Evolutionary conservation across 768 basidiomycete genomes (phyloP).

Genomic region (Lactarius evosmus): DNA sequence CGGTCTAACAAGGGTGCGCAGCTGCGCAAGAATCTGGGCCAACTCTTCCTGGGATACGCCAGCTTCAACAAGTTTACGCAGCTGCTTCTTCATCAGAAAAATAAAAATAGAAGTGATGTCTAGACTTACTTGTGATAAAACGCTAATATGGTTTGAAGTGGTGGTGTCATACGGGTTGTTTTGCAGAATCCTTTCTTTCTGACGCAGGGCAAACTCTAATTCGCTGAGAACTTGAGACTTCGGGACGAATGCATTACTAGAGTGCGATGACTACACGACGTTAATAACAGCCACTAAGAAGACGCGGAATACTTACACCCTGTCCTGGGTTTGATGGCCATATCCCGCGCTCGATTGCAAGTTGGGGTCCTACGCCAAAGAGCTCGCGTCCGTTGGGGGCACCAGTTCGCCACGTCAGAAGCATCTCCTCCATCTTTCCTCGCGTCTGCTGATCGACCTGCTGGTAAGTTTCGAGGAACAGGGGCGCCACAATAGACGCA

Average conservation of each 20-base stretch:
- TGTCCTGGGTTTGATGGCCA: conserved; percentile 53
- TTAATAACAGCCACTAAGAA: background rate
- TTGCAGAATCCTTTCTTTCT: conserved; percentile 73
- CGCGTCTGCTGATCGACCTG: conserved; percentile 81
- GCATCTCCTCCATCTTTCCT: conserved; percentile 97
- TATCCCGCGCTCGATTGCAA: conserved; percentile 78
- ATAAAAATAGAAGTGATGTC: background rate
- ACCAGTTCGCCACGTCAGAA: conserved; percentile 90
- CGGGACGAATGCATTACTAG: conserved; percentile 50
- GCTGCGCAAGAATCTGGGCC: conserved; percentile 66
- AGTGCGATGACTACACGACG: conserved; percentile 32
- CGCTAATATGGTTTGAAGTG: conserved; percentile 67
- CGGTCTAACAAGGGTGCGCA: conserved; percentile 58
- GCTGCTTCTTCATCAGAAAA: conserved; percentile 39
- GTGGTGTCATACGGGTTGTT: conserved; percentile 67
- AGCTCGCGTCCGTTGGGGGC: conserved; percentile 77
- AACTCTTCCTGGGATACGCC: conserved; percentile 81
- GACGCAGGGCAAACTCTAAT: conserved; percentile 74
- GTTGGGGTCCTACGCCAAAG: conserved; percentile 78
- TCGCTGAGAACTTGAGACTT: conserved; percentile 80
- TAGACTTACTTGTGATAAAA: conserved; percentile 72
- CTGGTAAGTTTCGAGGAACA: conserved; percentile 86
- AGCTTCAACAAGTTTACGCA: conserved; percentile 68
- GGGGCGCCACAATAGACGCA: conserved; percentile 70
- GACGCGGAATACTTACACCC: conserved; percentile 38